Percentiles rank a stretch among this genome's conserved stretches.
These are phyloP conservation scores for Xylaria sp. DNA, from an alignment of 2,329 filamentous ascomycete species.

Conservation along the genomic window DNA sequence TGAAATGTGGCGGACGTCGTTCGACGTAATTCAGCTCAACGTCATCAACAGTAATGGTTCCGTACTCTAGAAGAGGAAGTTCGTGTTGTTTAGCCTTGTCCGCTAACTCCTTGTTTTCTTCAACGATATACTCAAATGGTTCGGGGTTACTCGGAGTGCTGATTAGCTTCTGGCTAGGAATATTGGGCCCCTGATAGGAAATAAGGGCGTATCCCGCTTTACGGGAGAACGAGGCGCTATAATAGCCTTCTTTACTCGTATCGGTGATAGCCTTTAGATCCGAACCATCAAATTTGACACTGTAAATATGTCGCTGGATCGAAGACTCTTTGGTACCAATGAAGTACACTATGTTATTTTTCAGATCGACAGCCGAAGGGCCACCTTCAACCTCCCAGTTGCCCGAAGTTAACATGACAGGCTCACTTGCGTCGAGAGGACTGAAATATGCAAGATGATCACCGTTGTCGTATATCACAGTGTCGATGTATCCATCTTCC, in stretches of 20 bases:
- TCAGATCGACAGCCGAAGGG: constrained; percentile 84
- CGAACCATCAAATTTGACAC: constrained; percentile 84
- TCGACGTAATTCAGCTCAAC: constrained; percentile 80
- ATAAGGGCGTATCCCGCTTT: constrained; percentile 86
- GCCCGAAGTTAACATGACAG: constrained; percentile 86
- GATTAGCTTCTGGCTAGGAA: constrained; percentile 92
- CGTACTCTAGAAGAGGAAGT: constrained; percentile 84
- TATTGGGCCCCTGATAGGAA: constrained; percentile 82
- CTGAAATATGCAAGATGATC: constrained; percentile 95
- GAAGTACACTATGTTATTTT: constrained; percentile 91
- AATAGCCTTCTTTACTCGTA: constrained; percentile 78
- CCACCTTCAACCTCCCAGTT: constrained; percentile 92
- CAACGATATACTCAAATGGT: constrained; percentile 75
- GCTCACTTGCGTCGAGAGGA: constrained; percentile 84
- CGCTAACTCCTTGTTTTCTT: constrained; percentile 79
- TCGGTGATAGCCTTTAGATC: constrained; percentile 80
- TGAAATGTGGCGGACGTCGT: constrained; percentile 89
- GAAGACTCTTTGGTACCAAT: constrained; percentile 86
- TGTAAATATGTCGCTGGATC: constrained; percentile 92
- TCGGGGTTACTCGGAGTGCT: constrained; percentile 78
- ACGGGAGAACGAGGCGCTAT: constrained; percentile 83
- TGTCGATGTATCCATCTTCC: constrained; percentile 93
- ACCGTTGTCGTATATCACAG: constrained; percentile 84
- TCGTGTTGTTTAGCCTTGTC: constrained; percentile 79
- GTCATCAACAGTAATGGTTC: constrained; percentile 85